A percentile compares a stretch with the other conserved stretches of the same genome.
Evolutionary conservation across 1,284 basidiomycete species (phyloP).

Genomic region (Sporisorium exsertum): DNA sequence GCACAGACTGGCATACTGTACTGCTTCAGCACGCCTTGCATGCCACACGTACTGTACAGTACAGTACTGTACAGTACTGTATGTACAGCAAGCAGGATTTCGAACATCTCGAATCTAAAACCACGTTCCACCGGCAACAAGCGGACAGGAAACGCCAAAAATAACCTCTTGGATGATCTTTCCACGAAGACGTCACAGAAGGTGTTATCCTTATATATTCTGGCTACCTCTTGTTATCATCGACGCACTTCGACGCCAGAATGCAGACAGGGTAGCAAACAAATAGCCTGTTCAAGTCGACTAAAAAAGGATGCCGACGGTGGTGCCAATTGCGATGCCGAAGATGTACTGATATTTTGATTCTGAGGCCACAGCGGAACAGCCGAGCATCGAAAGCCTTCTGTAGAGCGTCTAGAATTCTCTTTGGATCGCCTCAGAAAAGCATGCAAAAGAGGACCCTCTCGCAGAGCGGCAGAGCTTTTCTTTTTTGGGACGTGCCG

Average conservation of each 20-base stretch:
- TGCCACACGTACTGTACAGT: too few species aligned
- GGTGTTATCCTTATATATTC: too few species aligned
- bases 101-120: background rate
- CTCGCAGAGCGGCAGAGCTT: too few species aligned
- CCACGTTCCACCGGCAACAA: conserved; percentile 1
- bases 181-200: too few species aligned
- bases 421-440: too few species aligned
- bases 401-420: background rate
- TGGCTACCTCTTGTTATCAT: too few species aligned
- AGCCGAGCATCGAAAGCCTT: background rate
- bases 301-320: background rate
- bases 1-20: too few species aligned
- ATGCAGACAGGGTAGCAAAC: background rate
- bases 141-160: background rate
- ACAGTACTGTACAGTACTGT: too few species aligned
- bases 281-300: background rate
- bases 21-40: too few species aligned
- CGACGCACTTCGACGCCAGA: background rate
- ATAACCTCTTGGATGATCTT: too few species aligned
- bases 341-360: background rate
- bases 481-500: too few species aligned
- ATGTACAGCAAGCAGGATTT: background rate
- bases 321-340: background rate
- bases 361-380: background rate
- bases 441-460: too few species aligned